Evolutionary conservation across 129 eudicot species (phyloP).

Genomic region (Lactuca saligna): DNA sequence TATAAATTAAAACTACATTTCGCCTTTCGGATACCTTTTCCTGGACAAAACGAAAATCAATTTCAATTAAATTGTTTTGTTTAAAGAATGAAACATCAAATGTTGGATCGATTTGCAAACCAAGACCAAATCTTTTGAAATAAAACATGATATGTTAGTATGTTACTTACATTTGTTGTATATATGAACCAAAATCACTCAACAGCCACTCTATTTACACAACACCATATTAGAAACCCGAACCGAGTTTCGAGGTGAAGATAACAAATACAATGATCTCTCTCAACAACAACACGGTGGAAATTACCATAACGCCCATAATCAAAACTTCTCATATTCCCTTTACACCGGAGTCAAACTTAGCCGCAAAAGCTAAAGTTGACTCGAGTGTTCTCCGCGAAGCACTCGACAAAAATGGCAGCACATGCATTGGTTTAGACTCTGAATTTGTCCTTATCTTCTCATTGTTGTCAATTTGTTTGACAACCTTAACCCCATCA

Average conservation of each 20-base stretch:
- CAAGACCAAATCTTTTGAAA: neutral
- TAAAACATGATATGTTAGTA: neutral
- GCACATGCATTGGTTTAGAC: conserved; percentile 29
- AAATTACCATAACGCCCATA: conserved; percentile 17
- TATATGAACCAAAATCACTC: conserved; percentile 1
- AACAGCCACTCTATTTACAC: neutral
- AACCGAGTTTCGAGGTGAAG: neutral
- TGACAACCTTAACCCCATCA: conserved; percentile 24
- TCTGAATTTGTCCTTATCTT: conserved; percentile 11
- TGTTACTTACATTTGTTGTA: conserved; percentile 15
- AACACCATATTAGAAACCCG: neutral
- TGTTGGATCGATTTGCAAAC: too few species aligned
- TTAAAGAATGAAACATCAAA: too few species aligned
- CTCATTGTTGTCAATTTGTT: neutral
- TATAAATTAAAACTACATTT: too few species aligned
- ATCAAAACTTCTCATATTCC: conserved; percentile 15
- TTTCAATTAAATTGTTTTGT: too few species aligned
- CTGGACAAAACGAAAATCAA: too few species aligned
- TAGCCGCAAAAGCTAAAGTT: conserved; percentile 66
- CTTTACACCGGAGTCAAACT: conserved; percentile 50
- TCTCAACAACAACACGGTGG: neutral
- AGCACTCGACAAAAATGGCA: conserved; percentile 47
- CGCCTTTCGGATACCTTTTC: too few species aligned
- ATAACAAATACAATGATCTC: neutral
- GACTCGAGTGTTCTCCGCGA: conserved; percentile 55